Evolutionary conservation across 2,329 filamentous ascomycete genomes (phyloP).

Genomic region (Aspergillus proliferans): DNA sequence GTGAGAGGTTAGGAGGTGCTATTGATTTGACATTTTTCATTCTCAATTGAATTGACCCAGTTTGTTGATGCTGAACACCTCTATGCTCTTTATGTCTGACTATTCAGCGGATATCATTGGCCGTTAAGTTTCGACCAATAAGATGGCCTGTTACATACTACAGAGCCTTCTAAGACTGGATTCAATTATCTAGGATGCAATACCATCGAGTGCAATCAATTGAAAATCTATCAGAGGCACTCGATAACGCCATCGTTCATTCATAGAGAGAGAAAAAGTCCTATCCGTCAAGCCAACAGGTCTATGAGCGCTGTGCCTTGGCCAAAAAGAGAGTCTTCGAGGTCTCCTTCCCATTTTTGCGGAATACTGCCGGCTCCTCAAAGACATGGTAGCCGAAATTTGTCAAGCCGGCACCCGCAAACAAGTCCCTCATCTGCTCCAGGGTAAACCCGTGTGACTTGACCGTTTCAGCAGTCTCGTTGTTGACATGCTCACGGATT

Average conservation of each 20-base stretch:
- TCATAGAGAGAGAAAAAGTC: too few species aligned
- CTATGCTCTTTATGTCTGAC: conserved; percentile 12
- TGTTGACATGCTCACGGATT: background rate
- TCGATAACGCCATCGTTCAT: background rate
- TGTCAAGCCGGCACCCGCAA: conserved; percentile 56
- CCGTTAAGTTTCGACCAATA: background rate
- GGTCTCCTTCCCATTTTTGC: conserved; percentile 16
- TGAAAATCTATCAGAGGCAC: too few species aligned
- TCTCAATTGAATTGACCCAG: background rate
- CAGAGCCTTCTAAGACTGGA: background rate
- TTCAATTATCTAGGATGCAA: background rate
- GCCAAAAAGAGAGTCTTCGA: conserved; percentile 28
- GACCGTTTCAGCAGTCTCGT: conserved; percentile 46
- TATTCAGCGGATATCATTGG: conserved; percentile 18
- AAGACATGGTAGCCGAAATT: conserved; percentile 55
- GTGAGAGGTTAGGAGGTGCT: background rate
- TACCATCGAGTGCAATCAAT: background rate
- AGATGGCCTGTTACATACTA: background rate
- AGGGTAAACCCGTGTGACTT: conserved; percentile 61
- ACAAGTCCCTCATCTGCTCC: conserved; percentile 54
- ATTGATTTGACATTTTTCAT: background rate
- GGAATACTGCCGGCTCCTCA: conserved; percentile 46
- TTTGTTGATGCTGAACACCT: background rate
- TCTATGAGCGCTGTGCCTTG: conserved; percentile 20
- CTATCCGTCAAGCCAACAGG: background rate